Base-by-base conservation (phyloP, 768 basidiomycete genomes). In the Chalciporus piperatus region DNA sequence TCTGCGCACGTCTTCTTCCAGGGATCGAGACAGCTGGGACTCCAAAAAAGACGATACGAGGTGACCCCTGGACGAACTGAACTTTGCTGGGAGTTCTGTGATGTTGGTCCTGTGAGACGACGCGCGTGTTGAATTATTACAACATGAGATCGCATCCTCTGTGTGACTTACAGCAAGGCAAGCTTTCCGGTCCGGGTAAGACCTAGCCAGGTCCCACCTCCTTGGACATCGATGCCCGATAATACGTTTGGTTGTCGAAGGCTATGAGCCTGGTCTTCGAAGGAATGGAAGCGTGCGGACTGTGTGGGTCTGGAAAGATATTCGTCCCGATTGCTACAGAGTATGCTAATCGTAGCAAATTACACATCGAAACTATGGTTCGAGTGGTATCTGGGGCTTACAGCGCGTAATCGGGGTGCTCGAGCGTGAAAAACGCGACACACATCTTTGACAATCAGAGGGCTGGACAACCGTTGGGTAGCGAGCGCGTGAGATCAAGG, bases 181-280 rank as follows among this genome's bases (percentile, higher is more conserved):
- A 90, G 70, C 57, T 78, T 78, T 20, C 91, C 91, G 52, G 76
- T 55, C 53, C 78, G 77, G 63, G 68, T 82, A 50, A 91, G 68
- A 12, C 91, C 91, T 60, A 90, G 77, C 91, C 91, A 93, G 32
- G 89, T 87, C 40, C 91, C 91, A 37, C 89, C 89, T 3, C 83
- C 89, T 43, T 72, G 72, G 19, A 74, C 62, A 69, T 93, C 91
- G 58, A 84, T 78, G 43, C 91, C 91, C 2, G 89, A 92, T 48
- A 93, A 75, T 53, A 92, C 67, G 44, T 62, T 62, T 20, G 68
- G 74, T 16, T 53, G 51, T 41, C 30, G 19, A 47, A 49, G 41
- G 8, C 56, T 59, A 50, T 19, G 33, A 41, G 54, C 54, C 51
- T 54, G 57, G 52, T 63, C 52, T 25, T 71, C 78, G 61, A 90